phyloP scores from a whole-genome alignment of 495 filamentous ascomycete species.

The Penicillium soppii region DNA sequence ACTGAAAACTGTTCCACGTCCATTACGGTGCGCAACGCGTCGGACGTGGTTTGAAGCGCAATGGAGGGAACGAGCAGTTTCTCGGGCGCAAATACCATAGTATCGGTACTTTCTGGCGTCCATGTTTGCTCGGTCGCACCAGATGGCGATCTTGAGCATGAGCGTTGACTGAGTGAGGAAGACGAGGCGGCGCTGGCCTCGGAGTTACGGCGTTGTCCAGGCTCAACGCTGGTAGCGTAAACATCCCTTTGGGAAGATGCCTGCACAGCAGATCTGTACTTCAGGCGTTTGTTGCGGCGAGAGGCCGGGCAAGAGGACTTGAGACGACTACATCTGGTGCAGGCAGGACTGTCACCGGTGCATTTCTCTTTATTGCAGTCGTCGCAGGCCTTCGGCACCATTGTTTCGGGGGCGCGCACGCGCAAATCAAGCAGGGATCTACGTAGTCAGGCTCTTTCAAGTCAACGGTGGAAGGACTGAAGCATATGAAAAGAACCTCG shows the following conservation, averaged over 20 bases:
- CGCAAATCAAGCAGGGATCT: neutral
- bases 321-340: conserved; percentile 26
- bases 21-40: conserved; percentile 25
- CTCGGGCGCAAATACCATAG: conserved; percentile 16
- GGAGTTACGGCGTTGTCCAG: conserved; percentile 2
- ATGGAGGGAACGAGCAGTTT: conserved; percentile 14
- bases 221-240: conserved; percentile 21
- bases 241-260: conserved; percentile 17
- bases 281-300: conserved; percentile 22
- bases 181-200: conserved; percentile 7
- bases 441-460: neutral
- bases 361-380: conserved; percentile 29
- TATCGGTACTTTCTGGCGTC: conserved; percentile 3
- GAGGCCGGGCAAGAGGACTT: conserved; percentile 23
- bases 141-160: conserved; percentile 6
- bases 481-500: conserved; percentile 2
- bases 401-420: conserved; percentile 6
- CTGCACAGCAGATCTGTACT: conserved; percentile 16
- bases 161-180: conserved; percentile 5
- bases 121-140: neutral
- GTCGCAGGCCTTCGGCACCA: conserved; percentile 27
- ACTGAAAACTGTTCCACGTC: conserved; percentile 23
- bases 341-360: conserved; percentile 18
- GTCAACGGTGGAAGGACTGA: neutral
- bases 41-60: conserved; percentile 19